Evolutionary conservation across 108 stramenopile genomes (phyloP), one percentile per base, ranked within the genome.

Genomic region (Chaetoceros tenuissimus): DNA sequence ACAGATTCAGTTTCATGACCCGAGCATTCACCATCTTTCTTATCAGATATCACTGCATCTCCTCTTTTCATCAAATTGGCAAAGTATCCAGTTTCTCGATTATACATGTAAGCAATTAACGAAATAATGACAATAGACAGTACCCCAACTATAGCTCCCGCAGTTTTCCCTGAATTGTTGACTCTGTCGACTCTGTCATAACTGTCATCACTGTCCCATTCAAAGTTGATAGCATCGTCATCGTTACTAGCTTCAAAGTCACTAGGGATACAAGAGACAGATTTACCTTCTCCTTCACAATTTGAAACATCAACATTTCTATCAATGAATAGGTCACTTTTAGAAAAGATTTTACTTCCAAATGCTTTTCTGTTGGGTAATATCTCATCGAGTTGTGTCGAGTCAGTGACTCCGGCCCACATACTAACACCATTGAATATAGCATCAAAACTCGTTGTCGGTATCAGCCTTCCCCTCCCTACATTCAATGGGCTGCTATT

Each of bases 401-500:
- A 62, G 19, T 60, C 40, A 17, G 3, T 46, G 8, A 75, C 60
- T 28, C 79, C 79, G 59, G 77, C 65, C 81, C 81, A 82, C 54
- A 73, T 65, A 47, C 59, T 59, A 21, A 82, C 46, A 17, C 60
- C 72, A 46, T 71, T 73, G 75, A 72, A 76, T 3, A 77, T 17
- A 25, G 65, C 31, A 28, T 82, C 81, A 77, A 74, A 79, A 23
- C 62, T 40, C 13, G 60, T 73, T 18, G 69, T 73, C 0, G 80
- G 80, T 27, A 75, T 68, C 16, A 81, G 23, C n/a, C 80, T 58
- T 16, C 80, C 80, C 25, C 73, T 61, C 22, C 77, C 80, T 24
- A 72, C 48, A 48, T 75, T 75, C 0, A 56, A 28, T 18, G 59
- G 31, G 51, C 57, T 29, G 3, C 24, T 23, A 17, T 40, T 30